phyloP scores from a whole-genome alignment of 345 rosid species.

The thale cress (Arabidopsis thaliana) region TAIR10.1 NC_003070.9:6711001-6711500 shows the following conservation, averaged over 20 bases:
- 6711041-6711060: not conserved
- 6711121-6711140: not conserved
- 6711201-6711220: constrained; percentile 14
- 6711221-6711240: not conserved
- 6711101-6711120: constrained; percentile 34
- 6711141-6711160: constrained; percentile 24
- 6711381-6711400: not conserved
- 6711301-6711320: not conserved
- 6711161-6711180: constrained; percentile 15
- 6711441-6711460: too few species aligned
- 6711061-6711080: constrained; percentile 19
- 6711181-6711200: not conserved
- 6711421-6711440: not conserved
- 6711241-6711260: not conserved
- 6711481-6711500: not conserved
- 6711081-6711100: constrained; percentile 43
- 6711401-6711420: not conserved
- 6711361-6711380: not conserved
- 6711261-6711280: not conserved
- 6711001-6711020: not conserved
- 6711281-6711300: not conserved
- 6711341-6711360: constrained; percentile 10
- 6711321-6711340: not conserved
- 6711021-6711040: not conserved
- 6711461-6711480: not conserved